Base-by-base conservation (phyloP, 2,329 filamentous ascomycete species). In the Penicillium corylophilum region DNA sequence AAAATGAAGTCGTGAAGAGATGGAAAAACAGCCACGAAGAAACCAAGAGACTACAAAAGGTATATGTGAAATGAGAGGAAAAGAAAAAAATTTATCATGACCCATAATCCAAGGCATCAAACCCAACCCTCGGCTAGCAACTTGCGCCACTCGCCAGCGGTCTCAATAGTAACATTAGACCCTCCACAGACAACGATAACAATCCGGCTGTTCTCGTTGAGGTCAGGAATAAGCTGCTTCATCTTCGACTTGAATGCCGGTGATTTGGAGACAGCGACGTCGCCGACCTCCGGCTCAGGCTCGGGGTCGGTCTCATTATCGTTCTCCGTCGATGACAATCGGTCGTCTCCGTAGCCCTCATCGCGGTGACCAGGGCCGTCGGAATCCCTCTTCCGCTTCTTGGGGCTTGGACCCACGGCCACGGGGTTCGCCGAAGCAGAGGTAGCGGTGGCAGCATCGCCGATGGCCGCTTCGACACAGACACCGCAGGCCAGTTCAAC, bases 401-500 rank as follows among this genome's bases (percentile, higher is more conserved):
- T 67, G 13, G 45, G 38, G 46, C 53, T 51, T 51, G 55, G 61
- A n/a, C 46, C 50, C 22, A 38, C 50, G 16, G 42, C 46, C 28
- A 51, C 47, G 47, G 54, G 18, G 20, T 18, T 46, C 28, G 51
- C 51, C 45, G 53, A 51, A 26, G 55, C 44, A 5, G 40, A 48
- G 36, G 51, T 44, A 23, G 53, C 49, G 9, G 53, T 28, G 29
- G 53, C 46, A 16, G 64, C 64, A 53, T 69, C 67, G 43, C 72
- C 72, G 42, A 75, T 59, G 10, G 68, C 72, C 28, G 71, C 72
- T 51, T 75, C 89, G 12, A 95, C 73, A 46, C 87, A 88, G 5
- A 93, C 90, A 1, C 92, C 91, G 68, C 93, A 96, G 0, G 91
- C 85, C 31, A 87, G 77, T 75, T 97, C 93, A 3, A 96, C 89